phyloP scores from a whole-genome alignment of 352 stramenopile genomes.

The Phytopythium vexans region DNA sequence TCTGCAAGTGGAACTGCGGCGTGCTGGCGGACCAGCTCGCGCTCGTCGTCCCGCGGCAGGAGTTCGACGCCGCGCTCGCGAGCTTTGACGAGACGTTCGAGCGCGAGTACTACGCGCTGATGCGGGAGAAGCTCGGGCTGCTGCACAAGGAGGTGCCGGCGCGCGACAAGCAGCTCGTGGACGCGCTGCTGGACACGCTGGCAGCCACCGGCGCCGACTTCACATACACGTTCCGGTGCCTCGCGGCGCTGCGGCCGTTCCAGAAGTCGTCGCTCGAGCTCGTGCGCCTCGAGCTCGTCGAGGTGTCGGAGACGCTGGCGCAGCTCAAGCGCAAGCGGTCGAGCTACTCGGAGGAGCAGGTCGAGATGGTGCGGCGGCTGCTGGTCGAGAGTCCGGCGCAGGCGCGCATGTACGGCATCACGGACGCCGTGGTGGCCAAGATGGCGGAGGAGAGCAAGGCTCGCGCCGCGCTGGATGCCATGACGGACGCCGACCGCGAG shows the following conservation, averaged over 20 bases:
- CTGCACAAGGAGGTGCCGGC: constrained; percentile 17
- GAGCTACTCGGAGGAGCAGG: constrained; percentile 58
- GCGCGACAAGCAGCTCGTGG: constrained; percentile 45
- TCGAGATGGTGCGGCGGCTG: constrained; percentile 61
- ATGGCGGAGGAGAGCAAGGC: constrained; percentile 50
- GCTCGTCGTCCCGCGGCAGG: constrained; percentile 30
- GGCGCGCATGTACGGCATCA: constrained; percentile 76
- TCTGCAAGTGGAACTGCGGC: constrained; percentile 85
- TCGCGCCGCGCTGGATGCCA: constrained; percentile 35
- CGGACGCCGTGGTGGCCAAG: constrained; percentile 42
- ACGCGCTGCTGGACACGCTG: constrained; percentile 54
- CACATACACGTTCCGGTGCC: constrained; percentile 64
- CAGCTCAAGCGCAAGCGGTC: constrained; percentile 59
- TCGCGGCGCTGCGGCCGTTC: constrained; percentile 46
- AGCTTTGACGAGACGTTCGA: constrained; percentile 48
- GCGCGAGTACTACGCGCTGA: constrained; percentile 50
- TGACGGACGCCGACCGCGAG: constrained; percentile 45
- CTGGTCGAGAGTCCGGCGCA: constrained; percentile 54
- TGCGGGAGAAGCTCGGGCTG: constrained; percentile 72
- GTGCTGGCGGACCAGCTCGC: constrained; percentile 67
- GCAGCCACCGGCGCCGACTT: constrained; percentile 71
- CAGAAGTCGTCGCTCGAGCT: constrained; percentile 19
- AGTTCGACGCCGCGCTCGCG: constrained; percentile 8
- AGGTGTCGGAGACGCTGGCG: constrained; percentile 62
- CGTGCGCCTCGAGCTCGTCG: constrained; percentile 45